Conservation (phyloP, 768 basidiomycete genomes). For the Podaxis sp. region DNA sequence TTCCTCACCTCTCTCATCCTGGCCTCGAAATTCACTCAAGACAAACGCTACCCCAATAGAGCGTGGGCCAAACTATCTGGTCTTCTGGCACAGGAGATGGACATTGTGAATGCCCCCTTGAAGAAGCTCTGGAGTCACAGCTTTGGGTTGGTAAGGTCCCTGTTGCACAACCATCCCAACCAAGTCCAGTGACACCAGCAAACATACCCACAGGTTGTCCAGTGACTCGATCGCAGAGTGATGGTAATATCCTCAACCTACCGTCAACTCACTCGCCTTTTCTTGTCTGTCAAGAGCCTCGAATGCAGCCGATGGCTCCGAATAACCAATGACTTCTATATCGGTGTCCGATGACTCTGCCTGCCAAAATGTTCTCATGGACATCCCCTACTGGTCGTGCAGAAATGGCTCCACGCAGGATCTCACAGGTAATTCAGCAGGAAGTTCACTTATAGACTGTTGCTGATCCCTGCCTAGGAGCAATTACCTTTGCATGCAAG, state of each 20-base stretch:
- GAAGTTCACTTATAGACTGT: not conserved
- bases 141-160: constrained; percentile 85
- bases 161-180: constrained; percentile 18
- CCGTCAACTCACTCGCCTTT: constrained; percentile 26
- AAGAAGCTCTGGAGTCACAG: constrained; percentile 85
- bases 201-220: constrained; percentile 29
- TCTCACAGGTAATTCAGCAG: constrained; percentile 10
- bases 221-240: constrained; percentile 53
- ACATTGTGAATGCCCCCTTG: constrained; percentile 84
- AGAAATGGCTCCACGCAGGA: not conserved
- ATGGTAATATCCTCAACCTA: constrained; percentile 30
- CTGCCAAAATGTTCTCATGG: not conserved
- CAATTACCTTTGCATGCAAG: not conserved
- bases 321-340: constrained; percentile 29
- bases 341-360: constrained; percentile 24
- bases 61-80: constrained; percentile 95
- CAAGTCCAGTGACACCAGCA: constrained; percentile 20
- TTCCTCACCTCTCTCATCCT: constrained; percentile 88
- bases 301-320: not conserved
- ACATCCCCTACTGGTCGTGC: not conserved
- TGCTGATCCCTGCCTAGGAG: constrained; percentile 15
- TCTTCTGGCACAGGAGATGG: constrained; percentile 84
- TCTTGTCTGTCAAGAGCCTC: constrained; percentile 19
- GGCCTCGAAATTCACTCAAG: constrained; percentile 91
- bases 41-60: constrained; percentile 89